Evolutionary conservation across 305 asterid species (phyloP), one percentile per base, ranked within the genome.

Genomic region (Nicotiana rustica): DNA sequence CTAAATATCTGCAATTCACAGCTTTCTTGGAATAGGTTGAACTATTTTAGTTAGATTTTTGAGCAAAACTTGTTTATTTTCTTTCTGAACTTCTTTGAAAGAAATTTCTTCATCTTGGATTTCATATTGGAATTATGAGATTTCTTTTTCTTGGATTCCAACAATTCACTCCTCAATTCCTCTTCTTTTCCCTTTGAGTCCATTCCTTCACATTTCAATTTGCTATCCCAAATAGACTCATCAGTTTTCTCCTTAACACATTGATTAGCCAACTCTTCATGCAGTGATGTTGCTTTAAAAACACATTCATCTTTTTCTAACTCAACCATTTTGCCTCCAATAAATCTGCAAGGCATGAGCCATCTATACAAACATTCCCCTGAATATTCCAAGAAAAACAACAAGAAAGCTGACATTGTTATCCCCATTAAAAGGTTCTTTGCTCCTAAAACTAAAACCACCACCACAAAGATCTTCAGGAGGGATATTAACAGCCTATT

Each of bases 341-440:
- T 14, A n/a, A 86, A 18, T 68, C 77, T 82, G 61, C 64, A 70
- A 1, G 90, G 88, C 70, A 59, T 73, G 79, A 65, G 60, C 78
- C 61, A 80, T 25, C 49, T 47, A 55, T 65, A 38, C 2, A 67
- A 52, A 49, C 44, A 83, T 79, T 86, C 85, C 55, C 90, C 92
- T 4, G 81, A 83, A 82, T 65, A 89, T 70, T 95, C 99, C 38
- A 92, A 67, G 85, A 92, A 85, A 55, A 88, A 82, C 52, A 95
- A 77, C 84, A 91, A 62, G 67, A 89, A 87, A 0, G 98, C 92
- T 57, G 97, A 92, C 82, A 94, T 31, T 3, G 97, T 92, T 55
- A 95, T 85, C 83, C 95, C 97, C 10, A 91, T 79, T 0, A 93
- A 86, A 19, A 95, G 83, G 67, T 88, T 91, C 86, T 92, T 89